Percentiles rank a stretch among this genome's conserved stretches.
Evolutionary conservation across 2,329 filamentous ascomycete species (phyloP).

Genomic region (Ophiocordyceps camponoti-leonardi): DNA sequence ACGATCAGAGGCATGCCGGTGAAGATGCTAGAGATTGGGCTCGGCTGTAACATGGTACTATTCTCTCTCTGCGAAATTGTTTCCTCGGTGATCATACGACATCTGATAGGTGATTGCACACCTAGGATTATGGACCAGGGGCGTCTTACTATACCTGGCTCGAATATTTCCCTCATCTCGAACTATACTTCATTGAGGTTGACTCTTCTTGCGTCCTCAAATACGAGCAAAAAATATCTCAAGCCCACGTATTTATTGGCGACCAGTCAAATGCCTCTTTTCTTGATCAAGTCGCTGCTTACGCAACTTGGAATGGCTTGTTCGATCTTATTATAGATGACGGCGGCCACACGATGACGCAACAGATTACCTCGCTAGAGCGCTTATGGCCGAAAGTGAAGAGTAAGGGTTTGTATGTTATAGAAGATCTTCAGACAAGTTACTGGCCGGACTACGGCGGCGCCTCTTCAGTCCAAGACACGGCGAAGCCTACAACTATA

Average conservation of each 20-base stretch:
- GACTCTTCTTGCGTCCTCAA: constrained; percentile 17
- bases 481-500: constrained; percentile 9
- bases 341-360: constrained; percentile 18
- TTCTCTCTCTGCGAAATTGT: not conserved
- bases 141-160: constrained; percentile 22
- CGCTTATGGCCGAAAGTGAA: constrained; percentile 18
- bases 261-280: constrained; percentile 20
- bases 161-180: constrained; percentile 19
- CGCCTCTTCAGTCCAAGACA: constrained; percentile 6
- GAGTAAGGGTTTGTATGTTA: constrained; percentile 17
- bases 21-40: constrained; percentile 23
- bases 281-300: constrained; percentile 15
- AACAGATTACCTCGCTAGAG: constrained; percentile 18
- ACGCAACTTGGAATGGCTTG: constrained; percentile 10
- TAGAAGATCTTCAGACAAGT: constrained; percentile 16
- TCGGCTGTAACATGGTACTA: constrained; percentile 20
- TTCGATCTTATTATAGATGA: constrained; percentile 25
- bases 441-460: constrained; percentile 10
- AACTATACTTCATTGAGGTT: constrained; percentile 24
- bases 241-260: constrained; percentile 20
- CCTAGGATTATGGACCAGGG: constrained; percentile 17
- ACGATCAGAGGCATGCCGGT: constrained; percentile 12
- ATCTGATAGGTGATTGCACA: not conserved
- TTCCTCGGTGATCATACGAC: not conserved
- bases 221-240: constrained; percentile 15